Evolutionary conservation across 352 stramenopile species (phyloP).

Genomic region (Globisporangium parvum): DNA sequence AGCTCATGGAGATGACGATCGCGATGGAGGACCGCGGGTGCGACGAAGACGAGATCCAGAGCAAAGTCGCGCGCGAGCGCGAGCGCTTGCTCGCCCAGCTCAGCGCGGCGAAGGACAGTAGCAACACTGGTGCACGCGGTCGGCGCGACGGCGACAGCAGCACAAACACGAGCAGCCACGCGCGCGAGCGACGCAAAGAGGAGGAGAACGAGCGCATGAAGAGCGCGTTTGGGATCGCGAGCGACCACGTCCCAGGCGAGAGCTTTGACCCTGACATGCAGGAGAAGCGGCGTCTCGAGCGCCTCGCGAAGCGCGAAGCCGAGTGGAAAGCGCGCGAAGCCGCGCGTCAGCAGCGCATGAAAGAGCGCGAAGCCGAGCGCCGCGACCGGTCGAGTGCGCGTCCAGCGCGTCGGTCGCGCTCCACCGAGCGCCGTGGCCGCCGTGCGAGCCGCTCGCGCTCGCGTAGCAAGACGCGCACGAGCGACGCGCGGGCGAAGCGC

Average conservation of each 20-base stretch:
- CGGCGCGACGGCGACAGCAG: background rate
- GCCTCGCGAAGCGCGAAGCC: conserved; percentile 33
- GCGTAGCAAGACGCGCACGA: conserved; percentile 4
- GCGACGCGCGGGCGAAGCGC: background rate
- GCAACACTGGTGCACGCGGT: background rate
- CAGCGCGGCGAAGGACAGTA: conserved; percentile 3
- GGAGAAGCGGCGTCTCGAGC: conserved; percentile 50
- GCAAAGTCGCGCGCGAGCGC: conserved; percentile 52
- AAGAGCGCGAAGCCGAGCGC: conserved; percentile 18
- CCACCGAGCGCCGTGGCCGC: conserved; percentile 9
- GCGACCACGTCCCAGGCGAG: conserved; percentile 65
- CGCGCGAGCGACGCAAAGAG: conserved; percentile 51
- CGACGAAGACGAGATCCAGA: conserved; percentile 59
- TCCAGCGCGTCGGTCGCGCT: conserved; percentile 15
- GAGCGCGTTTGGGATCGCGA: conserved; percentile 61
- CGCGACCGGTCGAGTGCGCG: conserved; percentile 18
- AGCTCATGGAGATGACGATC: conserved; percentile 72
- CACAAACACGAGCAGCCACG: conserved; percentile 41
- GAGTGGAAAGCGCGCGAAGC: conserved; percentile 37
- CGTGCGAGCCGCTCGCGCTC: conserved; percentile 10
- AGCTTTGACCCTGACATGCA: conserved; percentile 77
- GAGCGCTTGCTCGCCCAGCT: conserved; percentile 42
- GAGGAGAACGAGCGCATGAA: conserved; percentile 66
- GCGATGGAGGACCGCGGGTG: conserved; percentile 72
- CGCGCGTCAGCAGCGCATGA: conserved; percentile 26